Evolutionary conservation across 1,284 basidiomycete genomes (phyloP).

Genomic region (Tylopilus orsonianus): DNA sequence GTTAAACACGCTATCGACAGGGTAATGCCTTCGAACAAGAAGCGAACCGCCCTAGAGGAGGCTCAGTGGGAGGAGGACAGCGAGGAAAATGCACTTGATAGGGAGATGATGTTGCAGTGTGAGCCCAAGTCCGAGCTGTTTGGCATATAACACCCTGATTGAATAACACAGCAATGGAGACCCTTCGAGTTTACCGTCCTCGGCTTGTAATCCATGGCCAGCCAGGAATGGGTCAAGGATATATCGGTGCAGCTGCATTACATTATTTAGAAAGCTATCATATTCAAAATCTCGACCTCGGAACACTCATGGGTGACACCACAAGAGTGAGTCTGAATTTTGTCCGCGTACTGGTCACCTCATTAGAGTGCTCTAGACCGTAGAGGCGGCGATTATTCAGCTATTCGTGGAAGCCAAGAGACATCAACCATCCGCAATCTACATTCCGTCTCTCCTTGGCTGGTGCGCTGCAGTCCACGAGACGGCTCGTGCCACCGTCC

Average conservation of each 20-base stretch:
- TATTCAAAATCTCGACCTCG: conserved; percentile 91
- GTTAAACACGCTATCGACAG: conserved; percentile 71
- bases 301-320: conserved; percentile 87
- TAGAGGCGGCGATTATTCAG: conserved; percentile 92
- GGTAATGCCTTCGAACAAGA: conserved; percentile 74
- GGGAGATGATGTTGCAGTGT: conserved; percentile 88
- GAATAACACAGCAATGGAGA: conserved; percentile 76
- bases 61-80: conserved; percentile 83
- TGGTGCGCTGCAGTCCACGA: conserved; percentile 90
- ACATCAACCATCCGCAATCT: conserved; percentile 94
- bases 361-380: conserved; percentile 53
- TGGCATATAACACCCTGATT: conserved; percentile 1
- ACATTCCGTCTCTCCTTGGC: conserved; percentile 85
- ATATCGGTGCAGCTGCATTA: conserved; percentile 86
- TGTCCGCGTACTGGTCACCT: not conserved
- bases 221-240: conserved; percentile 87
- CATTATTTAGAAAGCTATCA: conserved; percentile 97
- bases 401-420: conserved; percentile 98
- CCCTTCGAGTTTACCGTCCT: conserved; percentile 87
- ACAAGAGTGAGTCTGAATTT: conserved; percentile 59
- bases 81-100: conserved; percentile 73
- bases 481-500: conserved; percentile 80
- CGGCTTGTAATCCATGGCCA: conserved; percentile 84
- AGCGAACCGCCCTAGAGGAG: conserved; percentile 84
- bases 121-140: conserved; percentile 27